These are phyloP conservation scores for Ceratocystis variospora DNA, from an alignment of 2,329 filamentous ascomycete genomes.

Conservation along the genomic window DNA sequence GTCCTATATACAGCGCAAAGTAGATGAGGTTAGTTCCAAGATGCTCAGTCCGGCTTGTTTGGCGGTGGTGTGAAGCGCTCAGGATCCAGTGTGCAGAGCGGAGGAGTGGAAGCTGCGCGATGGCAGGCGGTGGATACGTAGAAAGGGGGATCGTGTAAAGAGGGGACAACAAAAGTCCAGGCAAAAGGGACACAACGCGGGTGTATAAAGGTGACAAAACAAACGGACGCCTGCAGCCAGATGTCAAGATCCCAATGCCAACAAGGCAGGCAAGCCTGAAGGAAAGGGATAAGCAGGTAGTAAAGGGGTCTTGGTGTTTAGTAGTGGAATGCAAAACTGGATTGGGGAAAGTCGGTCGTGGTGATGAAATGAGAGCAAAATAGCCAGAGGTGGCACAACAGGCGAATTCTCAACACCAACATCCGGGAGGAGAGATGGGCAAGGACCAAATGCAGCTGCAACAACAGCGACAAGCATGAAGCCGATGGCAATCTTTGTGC, in stretches of 20 bases:
- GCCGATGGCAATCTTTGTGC: not conserved
- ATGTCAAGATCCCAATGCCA: slow-evolving; percentile 1
- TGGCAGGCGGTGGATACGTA: not conserved
- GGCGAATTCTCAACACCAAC: not conserved
- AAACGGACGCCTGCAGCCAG: not conserved
- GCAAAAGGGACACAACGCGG: not conserved
- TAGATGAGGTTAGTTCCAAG: not conserved
- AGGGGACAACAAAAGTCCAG: not conserved
- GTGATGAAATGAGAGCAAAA: not conserved
- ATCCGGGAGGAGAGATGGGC: not conserved
- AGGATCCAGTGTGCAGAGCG: not conserved
- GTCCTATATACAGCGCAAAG: slow-evolving; percentile 7
- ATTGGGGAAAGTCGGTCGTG: not conserved
- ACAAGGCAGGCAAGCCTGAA: not conserved
- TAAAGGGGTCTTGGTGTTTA: not conserved
- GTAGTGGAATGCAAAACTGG: not conserved
- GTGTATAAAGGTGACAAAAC: not conserved
- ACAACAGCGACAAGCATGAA: not conserved
- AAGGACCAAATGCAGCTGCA: not conserved
- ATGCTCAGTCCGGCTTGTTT: not conserved
- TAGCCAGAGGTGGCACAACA: not conserved
- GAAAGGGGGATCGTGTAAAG: not conserved
- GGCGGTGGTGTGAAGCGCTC: not conserved
- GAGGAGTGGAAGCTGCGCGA: not conserved
- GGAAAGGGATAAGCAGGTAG: not conserved